Evolutionary conservation across 305 asterid species (phyloP), one percentile per base, ranked within the genome.

Genomic region (Lippia alba): DNA sequence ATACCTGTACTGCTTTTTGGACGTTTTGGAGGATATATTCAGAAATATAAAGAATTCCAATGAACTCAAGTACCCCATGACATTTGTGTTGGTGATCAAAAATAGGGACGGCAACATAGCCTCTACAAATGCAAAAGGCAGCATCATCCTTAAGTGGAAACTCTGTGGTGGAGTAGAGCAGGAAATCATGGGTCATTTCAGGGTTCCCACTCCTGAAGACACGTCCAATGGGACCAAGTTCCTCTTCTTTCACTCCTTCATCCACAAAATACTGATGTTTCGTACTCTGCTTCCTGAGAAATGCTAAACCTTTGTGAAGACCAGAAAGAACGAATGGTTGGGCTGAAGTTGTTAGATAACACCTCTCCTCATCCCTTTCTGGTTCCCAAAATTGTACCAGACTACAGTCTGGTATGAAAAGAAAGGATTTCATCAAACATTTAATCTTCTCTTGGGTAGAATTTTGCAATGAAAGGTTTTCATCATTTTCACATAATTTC

Each of bases 91-190:
- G 12, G 12, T 44, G 49, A 44, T 51, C 56, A 16, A 51, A 51
- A 8, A 51, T 2, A 51, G 56, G 56, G 24, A 51, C 16, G 7
- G 56, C 56, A 15, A 51, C 1, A 16, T 51, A 51, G 16, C 30
- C 12, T 51, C 12, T 6, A 8, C 7, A 4, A 16, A 7, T 6
- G 19, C 56, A 15, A 16, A 8, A 8, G 2, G 11, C 56, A 1
- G 56, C 56, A 8, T 51, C 12, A 51, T 51, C 30, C 56, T 17
- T 17, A 8, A 51, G 56, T 16, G 56, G 56, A 16, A 15, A 51
- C 56, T 51, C 56, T 16, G 33, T 53, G 61, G 40, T 56, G 12
- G 61, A 56, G 61, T 56, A 56, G 61, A 56, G 61, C 2, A 15
- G 33, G 0, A 61, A 3, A 16, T 39, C 51, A 1, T 14, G 51